Percentiles rank a stretch among this genome's conserved stretches.
These are phyloP conservation scores for Lipomyces anomalus DNA, from an alignment of 805 yeast genomes.

Conservation along the genomic window DNA sequence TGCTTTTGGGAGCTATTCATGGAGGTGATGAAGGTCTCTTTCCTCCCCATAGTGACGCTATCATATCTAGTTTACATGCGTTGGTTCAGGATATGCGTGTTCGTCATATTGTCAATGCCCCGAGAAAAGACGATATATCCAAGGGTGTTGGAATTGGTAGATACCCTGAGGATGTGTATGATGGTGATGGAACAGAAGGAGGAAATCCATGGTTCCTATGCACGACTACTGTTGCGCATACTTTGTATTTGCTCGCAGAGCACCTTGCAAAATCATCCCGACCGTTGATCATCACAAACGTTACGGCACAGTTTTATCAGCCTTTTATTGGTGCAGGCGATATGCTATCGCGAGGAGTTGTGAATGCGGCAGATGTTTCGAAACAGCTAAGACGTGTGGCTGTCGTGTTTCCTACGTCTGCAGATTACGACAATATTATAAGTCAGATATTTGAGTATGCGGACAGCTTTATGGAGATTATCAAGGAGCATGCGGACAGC, in stretches of 20 bases:
- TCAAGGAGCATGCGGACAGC: conserved; percentile 45
- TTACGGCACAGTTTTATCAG: conserved; percentile 22
- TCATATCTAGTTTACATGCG: conserved; percentile 45
- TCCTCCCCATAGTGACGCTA: conserved; percentile 29
- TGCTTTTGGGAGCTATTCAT: conserved; percentile 46
- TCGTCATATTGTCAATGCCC: conserved; percentile 67
- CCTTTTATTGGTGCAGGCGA: too few relatives aligned
- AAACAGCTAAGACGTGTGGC: too few relatives aligned
- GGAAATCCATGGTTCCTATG: conserved; percentile 92
- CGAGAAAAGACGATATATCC: conserved; percentile 10
- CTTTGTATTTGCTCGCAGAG: conserved; percentile 30
- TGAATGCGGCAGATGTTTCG: conserved; percentile 8
- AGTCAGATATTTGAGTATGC: conserved; percentile 34
- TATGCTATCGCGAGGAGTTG: conserved; percentile 3
- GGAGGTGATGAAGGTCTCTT: conserved; percentile 28
- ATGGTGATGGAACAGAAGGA: conserved; percentile 63
- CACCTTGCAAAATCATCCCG: conserved; percentile 24
- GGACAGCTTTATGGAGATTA: conserved; percentile 45
- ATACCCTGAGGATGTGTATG: conserved; percentile 87
- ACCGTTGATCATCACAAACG: conserved; percentile 8
- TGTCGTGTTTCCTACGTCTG: conserved; percentile 4
- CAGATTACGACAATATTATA: conserved; percentile 10
- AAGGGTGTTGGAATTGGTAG: conserved; percentile 73
- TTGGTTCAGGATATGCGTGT: conserved; percentile 63
- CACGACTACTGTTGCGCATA: conserved; percentile 35